Conservation (phyloP, 768 basidiomycete genomes). For the Phaeotremella skinneri region DNA sequence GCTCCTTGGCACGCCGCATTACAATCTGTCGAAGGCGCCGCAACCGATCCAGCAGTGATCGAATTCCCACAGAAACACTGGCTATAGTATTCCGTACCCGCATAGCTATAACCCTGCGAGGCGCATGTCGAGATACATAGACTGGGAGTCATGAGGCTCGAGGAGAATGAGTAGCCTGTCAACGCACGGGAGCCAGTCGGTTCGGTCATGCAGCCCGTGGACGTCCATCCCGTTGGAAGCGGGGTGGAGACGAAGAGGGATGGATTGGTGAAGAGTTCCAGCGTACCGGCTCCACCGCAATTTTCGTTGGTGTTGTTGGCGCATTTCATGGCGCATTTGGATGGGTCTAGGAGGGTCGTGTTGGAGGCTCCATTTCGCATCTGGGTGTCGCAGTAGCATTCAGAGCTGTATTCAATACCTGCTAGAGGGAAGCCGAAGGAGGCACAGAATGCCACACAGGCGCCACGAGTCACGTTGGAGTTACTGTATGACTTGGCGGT, state of each 20-base stretch:
- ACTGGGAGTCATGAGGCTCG: constrained; percentile 59
- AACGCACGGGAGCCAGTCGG: constrained; percentile 31
- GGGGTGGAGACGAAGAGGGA: constrained; percentile 20
- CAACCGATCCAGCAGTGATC: constrained; percentile 62
- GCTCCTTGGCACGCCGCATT: constrained; percentile 74
- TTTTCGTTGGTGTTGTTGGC: constrained; percentile 45
- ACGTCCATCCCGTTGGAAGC: constrained; percentile 41
- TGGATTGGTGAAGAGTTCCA: constrained; percentile 45
- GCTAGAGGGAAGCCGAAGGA: constrained; percentile 42
- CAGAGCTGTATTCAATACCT: constrained; percentile 46
- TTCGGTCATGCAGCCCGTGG: constrained; percentile 40
- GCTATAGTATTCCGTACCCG: constrained; percentile 63
- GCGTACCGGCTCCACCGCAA: constrained; percentile 46
- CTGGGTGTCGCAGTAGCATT: constrained; percentile 48
- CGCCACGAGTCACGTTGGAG: constrained; percentile 46
- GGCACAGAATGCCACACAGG: constrained; percentile 32
- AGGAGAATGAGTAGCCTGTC: constrained; percentile 50
- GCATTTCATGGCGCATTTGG: constrained; percentile 41
- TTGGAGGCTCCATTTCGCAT: constrained; percentile 48
- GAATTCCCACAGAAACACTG: constrained; percentile 63
- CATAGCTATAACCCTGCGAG: constrained; percentile 62
- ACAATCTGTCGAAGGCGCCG: constrained; percentile 58
- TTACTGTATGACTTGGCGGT: constrained; percentile 26
- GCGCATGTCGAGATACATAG: constrained; percentile 64
- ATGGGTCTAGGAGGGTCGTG: constrained; percentile 38